Conservation (phyloP, 2,329 filamentous ascomycete species). For the Coniochaeta pulveracea region DNA sequence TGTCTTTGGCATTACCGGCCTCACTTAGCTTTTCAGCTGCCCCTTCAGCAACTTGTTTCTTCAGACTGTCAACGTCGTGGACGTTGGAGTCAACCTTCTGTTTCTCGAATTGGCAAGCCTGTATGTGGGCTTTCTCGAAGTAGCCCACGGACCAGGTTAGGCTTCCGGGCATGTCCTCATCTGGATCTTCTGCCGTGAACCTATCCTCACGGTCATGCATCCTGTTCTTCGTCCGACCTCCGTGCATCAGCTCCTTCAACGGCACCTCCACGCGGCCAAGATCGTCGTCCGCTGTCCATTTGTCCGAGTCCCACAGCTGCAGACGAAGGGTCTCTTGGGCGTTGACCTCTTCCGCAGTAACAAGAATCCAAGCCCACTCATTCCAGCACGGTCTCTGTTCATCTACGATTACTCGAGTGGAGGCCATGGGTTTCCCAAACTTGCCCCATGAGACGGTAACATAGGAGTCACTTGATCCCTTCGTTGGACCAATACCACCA, state of each 20-base stretch:
- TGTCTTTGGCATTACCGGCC: conserved; percentile 43
- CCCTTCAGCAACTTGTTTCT: conserved; percentile 39
- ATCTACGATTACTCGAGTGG: conserved; percentile 51
- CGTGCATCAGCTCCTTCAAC: conserved; percentile 53
- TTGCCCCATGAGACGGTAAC: conserved; percentile 68
- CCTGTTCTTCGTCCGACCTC: conserved; percentile 44
- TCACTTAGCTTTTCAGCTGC: conserved; percentile 56
- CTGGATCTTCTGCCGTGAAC: conserved; percentile 52
- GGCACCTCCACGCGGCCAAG: conserved; percentile 61
- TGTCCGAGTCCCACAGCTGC: conserved; percentile 68
- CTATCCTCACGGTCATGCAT: conserved; percentile 54
- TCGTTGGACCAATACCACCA: conserved; percentile 45
- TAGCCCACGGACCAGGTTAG: conserved; percentile 62
- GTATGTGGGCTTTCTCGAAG: conserved; percentile 55
- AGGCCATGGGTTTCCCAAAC: conserved; percentile 58
- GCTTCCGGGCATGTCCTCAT: conserved; percentile 58
- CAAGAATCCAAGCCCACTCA: conserved; percentile 58
- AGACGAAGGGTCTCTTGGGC: conserved; percentile 58
- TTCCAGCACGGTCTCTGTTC: conserved; percentile 63
- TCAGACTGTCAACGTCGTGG: conserved; percentile 44
- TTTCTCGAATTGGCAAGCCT: conserved; percentile 45
- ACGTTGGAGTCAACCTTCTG: conserved; percentile 50
- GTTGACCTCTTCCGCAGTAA: conserved; percentile 60
- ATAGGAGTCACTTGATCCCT: conserved; percentile 59
- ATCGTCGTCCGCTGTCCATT: conserved; percentile 62